Evolutionary conservation across 441 rosid genomes (phyloP).

Genomic region (Euphorbia schlechtendalii): DNA sequence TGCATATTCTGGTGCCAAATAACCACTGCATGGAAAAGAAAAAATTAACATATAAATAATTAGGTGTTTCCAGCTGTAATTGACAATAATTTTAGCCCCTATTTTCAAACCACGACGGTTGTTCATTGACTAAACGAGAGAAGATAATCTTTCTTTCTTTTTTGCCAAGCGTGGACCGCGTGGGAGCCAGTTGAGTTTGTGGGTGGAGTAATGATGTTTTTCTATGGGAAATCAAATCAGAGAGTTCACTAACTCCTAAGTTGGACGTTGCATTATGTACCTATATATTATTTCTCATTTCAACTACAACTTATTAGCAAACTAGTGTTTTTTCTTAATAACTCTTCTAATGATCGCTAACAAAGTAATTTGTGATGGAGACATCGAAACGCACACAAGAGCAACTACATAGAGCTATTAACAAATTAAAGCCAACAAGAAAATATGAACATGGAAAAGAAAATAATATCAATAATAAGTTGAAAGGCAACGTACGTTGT

Average conservation of each 20-base stretch:
- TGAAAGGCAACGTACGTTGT: constrained; percentile 47
- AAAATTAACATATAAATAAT: not conserved
- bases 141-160: too few relatives aligned
- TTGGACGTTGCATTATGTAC: not conserved
- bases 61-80: not conserved
- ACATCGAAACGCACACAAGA: constrained; percentile 1
- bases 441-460: not conserved
- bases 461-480: constrained; percentile 1
- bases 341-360: not conserved
- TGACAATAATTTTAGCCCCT: not conserved
- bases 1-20: constrained; percentile 75
- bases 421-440: not conserved
- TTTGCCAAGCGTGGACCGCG: too few relatives aligned
- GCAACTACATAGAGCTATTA: constrained; percentile 4
- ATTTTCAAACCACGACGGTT: not conserved
- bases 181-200: too few relatives aligned
- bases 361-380: not conserved
- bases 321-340: not conserved
- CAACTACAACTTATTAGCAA: not conserved
- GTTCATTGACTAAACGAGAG: not conserved
- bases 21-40: constrained; percentile 45
- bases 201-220: too few relatives aligned
- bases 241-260: not conserved
- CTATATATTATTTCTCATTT: not conserved
- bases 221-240: not conserved